Evolutionary conservation across 768 basidiomycete genomes (phyloP).

Genomic region (Tylopilus balloui): DNA sequence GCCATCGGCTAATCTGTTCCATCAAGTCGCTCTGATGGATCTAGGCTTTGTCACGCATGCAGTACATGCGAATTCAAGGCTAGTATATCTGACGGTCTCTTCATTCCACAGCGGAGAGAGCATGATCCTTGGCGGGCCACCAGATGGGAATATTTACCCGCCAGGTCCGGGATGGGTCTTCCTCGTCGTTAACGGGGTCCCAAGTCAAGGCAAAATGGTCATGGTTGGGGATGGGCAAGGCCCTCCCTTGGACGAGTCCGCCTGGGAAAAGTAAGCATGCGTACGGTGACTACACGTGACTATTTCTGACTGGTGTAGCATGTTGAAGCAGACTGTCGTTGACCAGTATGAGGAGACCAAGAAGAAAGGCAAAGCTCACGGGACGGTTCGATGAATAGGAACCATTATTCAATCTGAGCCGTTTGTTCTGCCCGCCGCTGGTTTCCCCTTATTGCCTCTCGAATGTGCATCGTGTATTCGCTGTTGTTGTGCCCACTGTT

Average conservation of each 20-base stretch:
- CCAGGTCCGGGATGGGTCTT: constrained; percentile 80
- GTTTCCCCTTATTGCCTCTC: background rate
- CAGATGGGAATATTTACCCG: constrained; percentile 61
- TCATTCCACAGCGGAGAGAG: constrained; percentile 39
- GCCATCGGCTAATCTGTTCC: constrained; percentile 6
- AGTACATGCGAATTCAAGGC: constrained; percentile 70
- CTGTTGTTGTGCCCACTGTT: background rate
- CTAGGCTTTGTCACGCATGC: constrained; percentile 78
- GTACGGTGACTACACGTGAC: background rate
- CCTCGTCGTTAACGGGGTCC: constrained; percentile 60
- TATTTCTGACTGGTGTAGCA: constrained; percentile 30
- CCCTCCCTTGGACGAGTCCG: constrained; percentile 54
- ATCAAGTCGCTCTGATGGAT: constrained; percentile 70
- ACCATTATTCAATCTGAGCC: background rate
- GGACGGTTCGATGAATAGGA: constrained; percentile 9
- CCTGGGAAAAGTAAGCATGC: constrained; percentile 53
- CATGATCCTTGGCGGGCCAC: constrained; percentile 61
- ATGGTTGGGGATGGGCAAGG: constrained; percentile 65
- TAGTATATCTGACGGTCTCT: constrained; percentile 57
- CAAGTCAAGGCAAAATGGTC: constrained; percentile 56
- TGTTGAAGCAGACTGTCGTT: constrained; percentile 43
- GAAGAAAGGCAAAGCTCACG: constrained; percentile 23
- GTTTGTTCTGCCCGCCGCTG: background rate
- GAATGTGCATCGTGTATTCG: background rate
- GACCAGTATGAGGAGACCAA: constrained; percentile 48